phyloP scores from a whole-genome alignment of 805 yeast genomes.

The Yarrowia phangngaensis region DNA sequence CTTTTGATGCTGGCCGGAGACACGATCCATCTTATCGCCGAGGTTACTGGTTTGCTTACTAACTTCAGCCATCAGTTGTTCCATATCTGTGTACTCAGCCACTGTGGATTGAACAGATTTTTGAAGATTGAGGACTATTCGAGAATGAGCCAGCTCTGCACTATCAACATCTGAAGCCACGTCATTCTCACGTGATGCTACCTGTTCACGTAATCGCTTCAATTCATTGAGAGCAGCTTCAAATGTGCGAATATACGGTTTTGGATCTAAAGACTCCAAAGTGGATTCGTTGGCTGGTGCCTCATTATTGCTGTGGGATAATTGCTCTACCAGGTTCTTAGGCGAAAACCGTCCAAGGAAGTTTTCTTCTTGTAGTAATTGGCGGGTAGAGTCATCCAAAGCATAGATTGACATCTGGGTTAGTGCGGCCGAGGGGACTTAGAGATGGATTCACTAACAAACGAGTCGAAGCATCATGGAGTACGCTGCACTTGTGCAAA shows the following conservation, averaged over 20 bases:
- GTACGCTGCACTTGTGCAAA: too few species aligned
- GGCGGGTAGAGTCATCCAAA: conserved; percentile 35
- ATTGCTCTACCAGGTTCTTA: conserved; percentile 73
- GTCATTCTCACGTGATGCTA: conserved; percentile 48
- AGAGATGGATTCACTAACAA: too few species aligned
- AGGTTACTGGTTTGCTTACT: conserved; percentile 35
- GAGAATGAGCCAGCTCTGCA: conserved; percentile 63
- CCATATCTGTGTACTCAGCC: conserved; percentile 40
- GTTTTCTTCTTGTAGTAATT: conserved; percentile 33
- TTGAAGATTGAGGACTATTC: conserved; percentile 57
- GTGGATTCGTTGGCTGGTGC: conserved; percentile 27
- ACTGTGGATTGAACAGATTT: conserved; percentile 44
- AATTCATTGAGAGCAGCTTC: conserved; percentile 78
- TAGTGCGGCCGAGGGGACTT: too few species aligned
- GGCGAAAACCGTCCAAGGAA: conserved; percentile 50
- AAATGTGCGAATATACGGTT: conserved; percentile 89
- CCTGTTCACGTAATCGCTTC: conserved; percentile 55
- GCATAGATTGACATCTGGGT: conserved; percentile 34
- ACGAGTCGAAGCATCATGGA: too few species aligned
- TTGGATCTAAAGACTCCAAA: conserved; percentile 62
- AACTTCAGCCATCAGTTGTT: conserved; percentile 37
- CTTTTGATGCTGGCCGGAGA: conserved; percentile 66
- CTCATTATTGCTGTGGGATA: conserved; percentile 35
- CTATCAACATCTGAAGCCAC: conserved; percentile 56
- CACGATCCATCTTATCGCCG: conserved; percentile 37